These are phyloP conservation scores for Neckera pumila DNA, from an alignment of 225 moss, liverwort and hornwort species.

Conservation along the genomic window DNA sequence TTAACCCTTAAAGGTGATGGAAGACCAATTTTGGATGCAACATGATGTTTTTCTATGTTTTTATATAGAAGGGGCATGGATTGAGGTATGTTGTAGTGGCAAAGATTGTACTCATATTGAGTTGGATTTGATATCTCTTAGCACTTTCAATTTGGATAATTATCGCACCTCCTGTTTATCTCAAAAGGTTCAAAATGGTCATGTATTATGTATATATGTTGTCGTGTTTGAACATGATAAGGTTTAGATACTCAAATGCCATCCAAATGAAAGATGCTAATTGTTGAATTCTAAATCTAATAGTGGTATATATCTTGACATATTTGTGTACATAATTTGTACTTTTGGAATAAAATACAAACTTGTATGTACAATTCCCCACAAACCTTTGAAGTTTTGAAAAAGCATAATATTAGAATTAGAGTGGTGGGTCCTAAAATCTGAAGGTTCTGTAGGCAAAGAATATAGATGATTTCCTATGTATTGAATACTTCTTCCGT, in stretches of 20 bases:
- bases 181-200: not conserved
- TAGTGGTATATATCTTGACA: not conserved
- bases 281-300: not conserved
- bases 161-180: not conserved
- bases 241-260: not conserved
- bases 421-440: not conserved
- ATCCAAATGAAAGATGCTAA: not conserved
- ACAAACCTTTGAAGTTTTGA: not conserved
- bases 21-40: not conserved
- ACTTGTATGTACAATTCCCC: fast-evolving
- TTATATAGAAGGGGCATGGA: not conserved
- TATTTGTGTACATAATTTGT: not conserved
- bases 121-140: fast-evolving
- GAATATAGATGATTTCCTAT: not conserved
- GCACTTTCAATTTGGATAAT: not conserved
- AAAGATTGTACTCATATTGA: not conserved
- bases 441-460: fast-evolving
- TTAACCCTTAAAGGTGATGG: fast-evolving
- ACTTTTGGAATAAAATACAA: too few species aligned
- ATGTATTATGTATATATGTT: not conserved
- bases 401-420: not conserved
- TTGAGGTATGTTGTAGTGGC: not conserved
- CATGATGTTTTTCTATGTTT: not conserved
- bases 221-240: not conserved
- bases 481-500: fast-evolving